These are phyloP conservation scores for Oenanthe sinensis DNA, from an alignment of 129 eudicot genomes.

Conservation along the genomic window DNA sequence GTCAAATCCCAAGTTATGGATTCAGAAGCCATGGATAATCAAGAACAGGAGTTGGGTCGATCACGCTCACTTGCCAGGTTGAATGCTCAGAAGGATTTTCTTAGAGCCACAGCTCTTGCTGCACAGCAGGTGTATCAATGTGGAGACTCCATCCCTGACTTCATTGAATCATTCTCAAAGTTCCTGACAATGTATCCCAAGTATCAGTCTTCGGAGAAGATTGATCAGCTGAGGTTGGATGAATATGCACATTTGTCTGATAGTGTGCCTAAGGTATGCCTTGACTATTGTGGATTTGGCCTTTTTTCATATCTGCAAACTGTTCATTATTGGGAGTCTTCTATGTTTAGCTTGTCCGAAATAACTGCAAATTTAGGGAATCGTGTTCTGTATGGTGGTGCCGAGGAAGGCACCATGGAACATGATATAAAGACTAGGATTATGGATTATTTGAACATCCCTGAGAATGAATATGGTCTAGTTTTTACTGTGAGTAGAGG, in stretches of 20 bases:
- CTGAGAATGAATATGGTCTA: conserved; percentile 47
- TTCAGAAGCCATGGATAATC: conserved; percentile 25
- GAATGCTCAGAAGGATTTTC: conserved; percentile 46
- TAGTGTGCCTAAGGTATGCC: conserved; percentile 47
- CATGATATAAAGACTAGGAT: conserved; percentile 45
- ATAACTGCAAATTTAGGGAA: conserved; percentile 43
- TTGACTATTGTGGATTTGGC: conserved; percentile 60
- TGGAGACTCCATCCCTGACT: conserved; percentile 32
- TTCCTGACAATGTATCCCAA: conserved; percentile 47
- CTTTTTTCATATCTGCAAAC: conserved; percentile 51
- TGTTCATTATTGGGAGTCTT: conserved; percentile 43
- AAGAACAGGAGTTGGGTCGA: conserved; percentile 39
- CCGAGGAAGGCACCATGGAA: conserved; percentile 42
- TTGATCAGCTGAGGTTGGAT: conserved; percentile 37
- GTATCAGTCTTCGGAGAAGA: conserved; percentile 41
- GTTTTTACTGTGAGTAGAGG: conserved; percentile 57
- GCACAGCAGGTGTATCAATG: conserved; percentile 30
- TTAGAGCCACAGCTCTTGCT: conserved; percentile 42
- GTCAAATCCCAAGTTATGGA: conserved; percentile 41
- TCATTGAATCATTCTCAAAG: conserved; percentile 34
- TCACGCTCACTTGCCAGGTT: conserved; percentile 49
- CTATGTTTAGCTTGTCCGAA: conserved; percentile 44
- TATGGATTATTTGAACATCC: conserved; percentile 56
- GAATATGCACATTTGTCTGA: conserved; percentile 46
- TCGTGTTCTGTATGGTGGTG: conserved; percentile 53